These are phyloP conservation scores for Suillus tomentosus DNA, from an alignment of 768 basidiomycete genomes.

Conservation along the genomic window DNA sequence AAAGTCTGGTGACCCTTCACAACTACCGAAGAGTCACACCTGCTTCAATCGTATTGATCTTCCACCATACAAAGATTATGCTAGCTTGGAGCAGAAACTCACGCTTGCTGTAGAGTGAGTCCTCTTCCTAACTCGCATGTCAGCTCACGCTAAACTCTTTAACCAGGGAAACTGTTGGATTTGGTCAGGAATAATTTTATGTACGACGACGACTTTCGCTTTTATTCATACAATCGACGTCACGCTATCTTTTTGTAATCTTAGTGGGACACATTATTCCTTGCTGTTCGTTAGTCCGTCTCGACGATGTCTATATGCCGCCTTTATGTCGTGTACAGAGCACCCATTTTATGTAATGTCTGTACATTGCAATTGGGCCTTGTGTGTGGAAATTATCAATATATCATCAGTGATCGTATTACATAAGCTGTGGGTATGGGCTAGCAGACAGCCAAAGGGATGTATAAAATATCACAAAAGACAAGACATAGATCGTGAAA, in stretches of 20 bases:
- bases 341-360: neutral
- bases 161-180: slow-evolving; percentile 86
- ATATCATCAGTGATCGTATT: neutral
- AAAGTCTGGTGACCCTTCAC: slow-evolving; percentile 95
- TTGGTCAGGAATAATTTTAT: slow-evolving; percentile 80
- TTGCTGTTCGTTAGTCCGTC: slow-evolving; percentile 8
- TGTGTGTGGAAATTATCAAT: neutral
- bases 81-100: slow-evolving; percentile 91
- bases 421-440: slow-evolving; percentile 1
- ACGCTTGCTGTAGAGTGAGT: slow-evolving; percentile 93
- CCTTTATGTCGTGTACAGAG: neutral
- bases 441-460: neutral
- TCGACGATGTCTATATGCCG: slow-evolving; percentile 1
- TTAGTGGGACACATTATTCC: slow-evolving; percentile 25
- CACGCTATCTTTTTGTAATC: slow-evolving; percentile 35
- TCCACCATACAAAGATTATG: slow-evolving; percentile 97
- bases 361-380: no score
- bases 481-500: neutral
- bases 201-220: slow-evolving; percentile 3
- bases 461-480: slow-evolving; percentile 11
- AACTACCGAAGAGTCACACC: slow-evolving; percentile 93
- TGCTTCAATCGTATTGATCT: slow-evolving; percentile 98
- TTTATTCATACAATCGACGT: slow-evolving; percentile 15
- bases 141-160: slow-evolving; percentile 20
- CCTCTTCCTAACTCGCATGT: slow-evolving; percentile 12